These are phyloP conservation scores for Mycosphaerella sp. DNA, from an alignment of 2,329 filamentous ascomycete genomes.

Conservation along the genomic window DNA sequence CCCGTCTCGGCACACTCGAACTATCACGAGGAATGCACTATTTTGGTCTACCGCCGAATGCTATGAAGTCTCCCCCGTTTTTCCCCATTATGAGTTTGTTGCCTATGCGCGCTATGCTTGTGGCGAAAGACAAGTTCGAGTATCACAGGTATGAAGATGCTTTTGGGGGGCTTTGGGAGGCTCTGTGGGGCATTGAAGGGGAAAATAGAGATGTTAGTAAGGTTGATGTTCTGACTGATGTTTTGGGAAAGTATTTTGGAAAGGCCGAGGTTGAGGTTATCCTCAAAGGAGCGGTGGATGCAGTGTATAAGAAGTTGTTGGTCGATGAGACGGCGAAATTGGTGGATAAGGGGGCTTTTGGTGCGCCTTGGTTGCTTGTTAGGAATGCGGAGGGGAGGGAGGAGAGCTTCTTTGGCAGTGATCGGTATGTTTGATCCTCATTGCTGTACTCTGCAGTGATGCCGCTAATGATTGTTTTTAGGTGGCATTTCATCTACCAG, in stretches of 20 bases:
- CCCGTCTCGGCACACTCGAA: conserved; percentile 51
- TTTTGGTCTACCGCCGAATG: conserved; percentile 35
- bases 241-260: conserved; percentile 46
- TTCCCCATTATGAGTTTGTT: conserved; percentile 52
- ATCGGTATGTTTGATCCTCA: conserved; percentile 38
- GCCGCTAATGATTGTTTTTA: background rate
- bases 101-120: conserved; percentile 45
- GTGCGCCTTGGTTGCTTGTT: conserved; percentile 70
- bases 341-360: conserved; percentile 60
- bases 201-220: conserved; percentile 54
- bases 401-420: conserved; percentile 72
- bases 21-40: conserved; percentile 46
- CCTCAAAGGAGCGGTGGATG: conserved; percentile 31
- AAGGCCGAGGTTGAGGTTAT: conserved; percentile 19
- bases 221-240: conserved; percentile 46
- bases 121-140: conserved; percentile 56
- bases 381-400: conserved; percentile 51
- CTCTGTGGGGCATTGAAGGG: conserved; percentile 53
- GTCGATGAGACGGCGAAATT: conserved; percentile 21
- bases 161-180: conserved; percentile 52
- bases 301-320: conserved; percentile 23
- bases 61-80: conserved; percentile 39
- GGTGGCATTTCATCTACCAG: conserved; percentile 61
- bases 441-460: background rate
- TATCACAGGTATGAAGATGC: conserved; percentile 46